Evolutionary conservation across 805 yeast genomes (phyloP), one percentile per base, ranked within the genome.

Genomic region (Zygotorulaspora sp.): DNA sequence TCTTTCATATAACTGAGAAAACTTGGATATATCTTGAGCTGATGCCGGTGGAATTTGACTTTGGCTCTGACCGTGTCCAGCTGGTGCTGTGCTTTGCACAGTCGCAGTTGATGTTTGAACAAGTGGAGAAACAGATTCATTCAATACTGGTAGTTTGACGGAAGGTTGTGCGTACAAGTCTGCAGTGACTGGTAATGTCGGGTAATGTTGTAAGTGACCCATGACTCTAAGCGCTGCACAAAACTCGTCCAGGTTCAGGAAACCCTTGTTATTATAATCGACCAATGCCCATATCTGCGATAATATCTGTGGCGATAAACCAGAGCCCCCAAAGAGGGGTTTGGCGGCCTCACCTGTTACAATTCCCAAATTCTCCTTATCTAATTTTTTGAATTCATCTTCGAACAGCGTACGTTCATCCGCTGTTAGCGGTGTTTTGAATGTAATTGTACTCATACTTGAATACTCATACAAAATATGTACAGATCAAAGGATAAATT

Each of bases 281-380:
- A 96, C 88, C 23, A 83, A 59, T 60, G 84, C 89, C 98, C 98
- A 92, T 46, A 92, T 80, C 62, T 88, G 92, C 7, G 96, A 95
- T 23, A 92, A 69, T 20, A 75, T 66, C 12, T 79, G 69, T 3
- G 94, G 81, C 5, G 92, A 79, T 32, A 92, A 70, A 1, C 95
- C 94, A 3, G 94, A 80, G 42, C 83, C 83, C 52, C 88, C 95
- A 47, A 92, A 78, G 5, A 94, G 70, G 9, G 86, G 72, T 48
- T 92, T 77, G 9, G 95, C 85, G 26, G 80, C 78, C 25, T 83
- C 89, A 23, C 98, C 98, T 3, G 96, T 83, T 41, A 90, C 83
- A 20, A 82, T 71, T 4, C 96, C 96, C 30, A 82, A 65, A 30
- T 73, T 71, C 51, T 84, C 92, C 3, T 81, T 74, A 61, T 92